phyloP scores from a whole-genome alignment of 164 flowering plant species.

The Buxus sempervirens region DNA sequence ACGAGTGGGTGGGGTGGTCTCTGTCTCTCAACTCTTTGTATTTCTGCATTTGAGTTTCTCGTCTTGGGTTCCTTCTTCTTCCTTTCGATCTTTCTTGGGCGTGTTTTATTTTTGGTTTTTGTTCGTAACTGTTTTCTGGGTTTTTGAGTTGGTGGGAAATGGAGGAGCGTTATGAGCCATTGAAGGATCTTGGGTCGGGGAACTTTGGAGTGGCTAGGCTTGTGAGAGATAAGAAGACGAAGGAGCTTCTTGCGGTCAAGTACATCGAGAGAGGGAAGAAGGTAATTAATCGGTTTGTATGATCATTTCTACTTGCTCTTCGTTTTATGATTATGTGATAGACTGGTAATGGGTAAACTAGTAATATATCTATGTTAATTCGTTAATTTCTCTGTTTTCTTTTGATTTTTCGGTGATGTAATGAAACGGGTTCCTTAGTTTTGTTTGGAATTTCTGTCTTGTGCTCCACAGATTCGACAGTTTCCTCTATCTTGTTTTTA shows the following conservation, averaged over 20 bases:
- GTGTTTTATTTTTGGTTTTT: neutral
- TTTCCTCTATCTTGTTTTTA: neutral
- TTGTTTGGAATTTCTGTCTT: neutral
- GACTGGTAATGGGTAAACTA: too few species aligned
- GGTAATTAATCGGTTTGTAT: slow-evolving; percentile 21
- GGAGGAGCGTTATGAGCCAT: slow-evolving; percentile 52
- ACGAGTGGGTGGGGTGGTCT: too few species aligned
- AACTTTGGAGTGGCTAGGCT: slow-evolving; percentile 55
- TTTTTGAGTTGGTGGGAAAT: slow-evolving; percentile 17
- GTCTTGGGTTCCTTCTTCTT: neutral
- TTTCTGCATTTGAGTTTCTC: neutral
- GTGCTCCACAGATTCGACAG: neutral
- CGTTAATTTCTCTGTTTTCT: neutral
- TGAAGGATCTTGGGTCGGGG: slow-evolving; percentile 54
- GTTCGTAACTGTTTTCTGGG: neutral
- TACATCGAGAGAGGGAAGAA: slow-evolving; percentile 53
- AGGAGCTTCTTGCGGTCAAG: slow-evolving; percentile 55
- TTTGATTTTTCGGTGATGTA: too few species aligned
- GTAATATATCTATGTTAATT: too few species aligned
- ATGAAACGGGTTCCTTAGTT: neutral
- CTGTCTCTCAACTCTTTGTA: neutral
- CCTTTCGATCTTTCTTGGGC: neutral
- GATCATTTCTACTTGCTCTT: neutral
- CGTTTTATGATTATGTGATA: too few species aligned
- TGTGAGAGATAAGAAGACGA: slow-evolving; percentile 52